These are phyloP conservation scores for Dioscorea alata DNA, from an alignment of 106 monocot genomes.

Conservation along the genomic window DNA sequence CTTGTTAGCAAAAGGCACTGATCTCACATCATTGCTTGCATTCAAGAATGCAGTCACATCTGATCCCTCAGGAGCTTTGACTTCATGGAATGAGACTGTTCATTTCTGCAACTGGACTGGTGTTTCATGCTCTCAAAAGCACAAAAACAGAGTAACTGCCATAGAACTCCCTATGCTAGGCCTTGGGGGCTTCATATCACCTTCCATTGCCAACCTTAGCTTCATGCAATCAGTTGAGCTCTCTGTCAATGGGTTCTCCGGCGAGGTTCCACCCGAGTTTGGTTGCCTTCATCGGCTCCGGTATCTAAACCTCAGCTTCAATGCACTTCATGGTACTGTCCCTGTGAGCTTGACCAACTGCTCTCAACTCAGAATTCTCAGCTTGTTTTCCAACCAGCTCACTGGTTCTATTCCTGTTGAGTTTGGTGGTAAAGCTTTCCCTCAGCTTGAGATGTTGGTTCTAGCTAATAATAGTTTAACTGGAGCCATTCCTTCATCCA, in stretches of 20 bases:
- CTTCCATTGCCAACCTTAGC: slow-evolving; percentile 1
- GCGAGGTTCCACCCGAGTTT: neutral
- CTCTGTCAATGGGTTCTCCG: neutral
- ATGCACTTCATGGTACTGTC: neutral
- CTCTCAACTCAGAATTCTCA: neutral
- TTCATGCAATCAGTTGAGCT: neutral
- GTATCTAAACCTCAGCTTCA: neutral
- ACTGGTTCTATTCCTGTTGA: neutral
- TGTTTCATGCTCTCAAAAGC: neutral
- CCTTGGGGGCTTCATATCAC: slow-evolving; percentile 8
- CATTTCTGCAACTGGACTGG: slow-evolving; percentile 2
- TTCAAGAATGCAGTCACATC: slow-evolving; percentile 3
- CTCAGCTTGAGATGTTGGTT: neutral
- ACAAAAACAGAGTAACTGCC: neutral
- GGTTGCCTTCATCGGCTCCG: neutral
- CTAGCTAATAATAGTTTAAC: neutral
- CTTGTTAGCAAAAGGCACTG: slow-evolving; percentile 4
- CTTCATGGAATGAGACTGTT: neutral
- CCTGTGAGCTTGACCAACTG: neutral
- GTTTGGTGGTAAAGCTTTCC: neutral
- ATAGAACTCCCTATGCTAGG: neutral
- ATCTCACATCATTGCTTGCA: slow-evolving; percentile 13
- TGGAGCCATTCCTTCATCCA: neutral
- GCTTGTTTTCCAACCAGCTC: neutral
- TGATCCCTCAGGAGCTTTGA: neutral